phyloP scores from a whole-genome alignment of 139 green algal genomes.

The Picochlorum sp. region DNA sequence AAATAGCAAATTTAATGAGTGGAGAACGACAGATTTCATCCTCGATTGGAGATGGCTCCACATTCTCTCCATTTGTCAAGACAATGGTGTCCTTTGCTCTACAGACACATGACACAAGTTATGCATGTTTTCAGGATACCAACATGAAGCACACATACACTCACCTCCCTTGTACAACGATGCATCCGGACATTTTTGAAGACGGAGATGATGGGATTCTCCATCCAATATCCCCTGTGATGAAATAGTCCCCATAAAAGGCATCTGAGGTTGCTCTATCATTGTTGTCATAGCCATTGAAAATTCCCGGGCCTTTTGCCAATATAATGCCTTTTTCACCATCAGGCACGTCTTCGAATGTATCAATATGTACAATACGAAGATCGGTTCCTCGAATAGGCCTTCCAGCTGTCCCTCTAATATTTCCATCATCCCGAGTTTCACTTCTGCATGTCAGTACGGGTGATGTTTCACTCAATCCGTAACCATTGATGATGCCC shows the following conservation, averaged over 20 bases:
- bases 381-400: conserved; percentile 69
- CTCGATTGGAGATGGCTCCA: conserved; percentile 84
- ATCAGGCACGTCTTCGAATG: conserved; percentile 35
- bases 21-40: conserved; percentile 47
- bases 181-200: conserved; percentile 55
- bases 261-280: conserved; percentile 43
- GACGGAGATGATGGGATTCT: conserved; percentile 40
- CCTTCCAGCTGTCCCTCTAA: conserved; percentile 71
- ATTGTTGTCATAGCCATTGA: conserved; percentile 59
- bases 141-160: neutral
- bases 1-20: conserved; percentile 65
- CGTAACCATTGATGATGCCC: conserved; percentile 85
- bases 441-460: conserved; percentile 71
- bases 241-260: conserved; percentile 67
- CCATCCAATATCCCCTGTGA: conserved; percentile 80
- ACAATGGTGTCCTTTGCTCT: conserved; percentile 90
- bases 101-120: neutral
- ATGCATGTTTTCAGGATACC: conserved; percentile 2
- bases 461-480: conserved; percentile 82
- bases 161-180: conserved; percentile 43
- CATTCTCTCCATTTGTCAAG: conserved; percentile 81
- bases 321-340: conserved; percentile 68
- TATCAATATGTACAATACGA: conserved; percentile 74
- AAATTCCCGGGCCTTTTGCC: conserved; percentile 66
- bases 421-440: conserved; percentile 31